phyloP scores from a whole-genome alignment of 441 rosid genomes.

The Pelargonium citronellum region DNA sequence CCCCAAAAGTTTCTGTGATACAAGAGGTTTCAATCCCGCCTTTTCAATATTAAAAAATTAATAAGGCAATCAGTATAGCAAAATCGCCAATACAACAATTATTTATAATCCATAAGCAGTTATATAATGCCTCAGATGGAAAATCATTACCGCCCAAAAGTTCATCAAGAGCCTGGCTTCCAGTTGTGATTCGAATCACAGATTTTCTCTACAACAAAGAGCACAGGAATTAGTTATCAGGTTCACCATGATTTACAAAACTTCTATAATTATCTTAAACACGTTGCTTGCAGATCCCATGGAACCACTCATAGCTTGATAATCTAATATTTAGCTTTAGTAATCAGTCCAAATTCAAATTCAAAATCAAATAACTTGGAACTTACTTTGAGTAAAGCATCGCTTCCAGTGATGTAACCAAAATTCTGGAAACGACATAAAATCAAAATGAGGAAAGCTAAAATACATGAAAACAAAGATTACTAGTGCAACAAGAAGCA shows the following conservation, averaged over 20 bases:
- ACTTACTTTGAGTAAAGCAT: conserved; percentile 77
- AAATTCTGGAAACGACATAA: conserved; percentile 42
- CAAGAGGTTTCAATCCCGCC: conserved; percentile 77
- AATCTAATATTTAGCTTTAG: background rate
- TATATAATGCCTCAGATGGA: background rate
- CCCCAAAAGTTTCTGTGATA: conserved; percentile 94
- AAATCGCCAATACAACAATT: background rate
- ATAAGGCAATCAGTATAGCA: background rate
- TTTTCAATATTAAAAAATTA: conserved; percentile 28
- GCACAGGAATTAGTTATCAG: conserved; percentile 9
- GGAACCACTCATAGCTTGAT: background rate
- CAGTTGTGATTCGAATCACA: conserved; percentile 76
- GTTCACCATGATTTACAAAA: background rate
- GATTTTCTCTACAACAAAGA: conserved; percentile 48
- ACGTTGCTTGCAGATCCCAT: background rate
- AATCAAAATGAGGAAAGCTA: background rate
- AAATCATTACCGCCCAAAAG: conserved; percentile 60
- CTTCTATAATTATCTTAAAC: background rate
- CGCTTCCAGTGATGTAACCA: conserved; percentile 76
- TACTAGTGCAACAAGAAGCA: background rate
- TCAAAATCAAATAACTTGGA: conserved; percentile 8
- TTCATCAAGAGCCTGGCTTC: conserved; percentile 87
- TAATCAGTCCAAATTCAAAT: background rate
- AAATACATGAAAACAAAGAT: background rate
- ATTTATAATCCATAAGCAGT: background rate